These are phyloP conservation scores for Trichoderma sp. DNA, from an alignment of 2,329 filamentous ascomycete genomes.

Conservation along the genomic window DNA sequence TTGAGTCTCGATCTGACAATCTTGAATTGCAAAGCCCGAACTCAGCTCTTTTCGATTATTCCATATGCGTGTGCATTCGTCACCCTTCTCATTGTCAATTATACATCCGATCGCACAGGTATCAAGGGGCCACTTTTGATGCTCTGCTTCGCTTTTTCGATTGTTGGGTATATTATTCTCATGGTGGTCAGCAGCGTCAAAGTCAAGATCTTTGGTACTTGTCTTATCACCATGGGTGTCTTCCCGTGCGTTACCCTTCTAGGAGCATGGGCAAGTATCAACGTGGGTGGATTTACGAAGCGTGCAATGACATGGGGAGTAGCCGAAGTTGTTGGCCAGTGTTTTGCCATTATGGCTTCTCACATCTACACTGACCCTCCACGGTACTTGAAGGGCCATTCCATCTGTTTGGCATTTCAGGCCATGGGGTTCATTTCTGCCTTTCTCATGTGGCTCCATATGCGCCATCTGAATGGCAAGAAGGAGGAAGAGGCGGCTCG, in stretches of 20 bases:
- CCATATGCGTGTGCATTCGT: conserved; percentile 1
- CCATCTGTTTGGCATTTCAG: not conserved
- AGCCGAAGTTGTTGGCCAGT: not conserved
- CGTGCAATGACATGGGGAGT: conserved; percentile 1
- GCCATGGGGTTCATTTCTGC: not conserved
- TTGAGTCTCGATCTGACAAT: not conserved
- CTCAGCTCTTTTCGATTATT: not conserved
- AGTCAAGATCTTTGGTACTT: not conserved
- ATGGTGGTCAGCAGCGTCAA: not conserved
- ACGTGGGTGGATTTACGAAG: conserved; percentile 1
- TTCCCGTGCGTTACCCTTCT: not conserved
- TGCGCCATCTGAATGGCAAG: not conserved
- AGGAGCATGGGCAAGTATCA: not conserved
- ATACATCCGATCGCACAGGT: not conserved
- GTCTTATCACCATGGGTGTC: not conserved
- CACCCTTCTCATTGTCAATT: not conserved
- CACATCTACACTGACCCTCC: conserved; percentile 10
- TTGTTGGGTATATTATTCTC: not conserved
- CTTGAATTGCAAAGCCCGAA: not conserved
- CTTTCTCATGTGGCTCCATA: not conserved
- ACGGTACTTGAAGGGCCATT: not conserved
- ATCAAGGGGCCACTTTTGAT: not conserved
- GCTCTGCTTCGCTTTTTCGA: not conserved
- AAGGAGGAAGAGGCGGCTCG: not conserved
- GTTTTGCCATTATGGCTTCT: conserved; percentile 4